phyloP scores from a whole-genome alignment of 176 grass and related monocot genomes.

The Musa schizocarpa region DNA sequence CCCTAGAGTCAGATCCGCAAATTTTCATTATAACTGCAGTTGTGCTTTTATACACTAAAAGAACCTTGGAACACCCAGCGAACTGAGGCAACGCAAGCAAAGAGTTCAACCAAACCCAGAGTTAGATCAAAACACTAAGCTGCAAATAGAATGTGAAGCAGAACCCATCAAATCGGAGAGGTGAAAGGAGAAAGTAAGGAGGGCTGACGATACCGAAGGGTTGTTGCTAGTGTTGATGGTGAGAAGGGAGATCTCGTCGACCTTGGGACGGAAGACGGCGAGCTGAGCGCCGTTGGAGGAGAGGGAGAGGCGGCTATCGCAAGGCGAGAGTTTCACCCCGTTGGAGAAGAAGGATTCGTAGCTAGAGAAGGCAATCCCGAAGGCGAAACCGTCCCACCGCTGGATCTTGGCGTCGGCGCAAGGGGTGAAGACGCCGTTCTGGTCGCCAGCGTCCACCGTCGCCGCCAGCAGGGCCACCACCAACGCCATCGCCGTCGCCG shows the following conservation, averaged over 20 bases:
- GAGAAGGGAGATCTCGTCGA: conserved; percentile 90
- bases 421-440: conserved; percentile 57
- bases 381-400: conserved; percentile 71
- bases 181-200: not conserved
- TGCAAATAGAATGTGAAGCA: not conserved
- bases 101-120: not conserved
- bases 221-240: conserved; percentile 51
- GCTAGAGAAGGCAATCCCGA: conserved; percentile 65
- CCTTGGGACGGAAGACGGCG: conserved; percentile 59
- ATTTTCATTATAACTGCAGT: no score
- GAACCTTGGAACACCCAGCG: no score
- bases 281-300: conserved; percentile 22
- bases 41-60: no score
- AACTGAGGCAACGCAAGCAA: no score
- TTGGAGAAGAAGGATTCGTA: conserved; percentile 51
- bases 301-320: conserved; percentile 58
- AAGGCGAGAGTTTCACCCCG: conserved; percentile 63
- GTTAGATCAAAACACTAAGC: not conserved
- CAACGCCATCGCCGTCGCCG: not conserved
- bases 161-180: not conserved
- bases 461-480: not conserved
- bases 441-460: conserved; percentile 21
- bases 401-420: conserved; percentile 57
- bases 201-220: not conserved
- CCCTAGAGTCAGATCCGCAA: no score